A percentile compares a stretch with the other conserved stretches of the same genome.
Evolutionary conservation across 176 grass and related monocot genomes (phyloP).

Genomic region (Musa beccarii): DNA sequence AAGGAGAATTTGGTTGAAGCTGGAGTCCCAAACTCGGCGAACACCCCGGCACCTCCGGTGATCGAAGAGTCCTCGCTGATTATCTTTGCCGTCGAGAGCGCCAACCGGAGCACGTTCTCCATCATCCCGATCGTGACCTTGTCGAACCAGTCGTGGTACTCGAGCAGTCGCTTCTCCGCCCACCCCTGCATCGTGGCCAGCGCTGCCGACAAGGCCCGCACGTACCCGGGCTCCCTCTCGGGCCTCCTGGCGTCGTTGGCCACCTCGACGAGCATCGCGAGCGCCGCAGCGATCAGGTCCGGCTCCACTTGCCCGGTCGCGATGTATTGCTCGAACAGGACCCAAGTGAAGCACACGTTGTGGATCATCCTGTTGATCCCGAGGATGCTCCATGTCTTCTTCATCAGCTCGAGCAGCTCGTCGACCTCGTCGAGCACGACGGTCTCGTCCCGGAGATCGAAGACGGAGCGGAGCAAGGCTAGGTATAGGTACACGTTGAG

Average conservation of each 20-base stretch:
- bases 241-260: conserved; percentile 43
- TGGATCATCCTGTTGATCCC: conserved; percentile 51
- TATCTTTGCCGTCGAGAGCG: conserved; percentile 51
- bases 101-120: conserved; percentile 57
- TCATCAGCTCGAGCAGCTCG: conserved; percentile 79
- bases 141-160: conserved; percentile 63
- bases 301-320: conserved; percentile 57
- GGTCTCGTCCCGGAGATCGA: conserved; percentile 51
- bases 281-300: conserved; percentile 43
- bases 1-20: conserved; percentile 13
- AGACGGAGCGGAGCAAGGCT: conserved; percentile 51
- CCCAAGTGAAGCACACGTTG: conserved; percentile 65
- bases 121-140: conserved; percentile 33
- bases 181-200: conserved; percentile 60
- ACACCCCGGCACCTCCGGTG: not conserved
- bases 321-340: conserved; percentile 70
- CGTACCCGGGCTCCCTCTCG: conserved; percentile 41
- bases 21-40: conserved; percentile 16
- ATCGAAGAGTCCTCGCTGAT: conserved; percentile 31
- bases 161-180: conserved; percentile 64
- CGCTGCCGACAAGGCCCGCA: conserved; percentile 41
- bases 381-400: conserved; percentile 66
- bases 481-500: conserved; percentile 65
- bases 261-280: conserved; percentile 58
- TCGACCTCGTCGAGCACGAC: conserved; percentile 78